Base-by-base conservation (phyloP, 2,329 filamentous ascomycete species). In the Pestalotiopsis fici region DNA sequence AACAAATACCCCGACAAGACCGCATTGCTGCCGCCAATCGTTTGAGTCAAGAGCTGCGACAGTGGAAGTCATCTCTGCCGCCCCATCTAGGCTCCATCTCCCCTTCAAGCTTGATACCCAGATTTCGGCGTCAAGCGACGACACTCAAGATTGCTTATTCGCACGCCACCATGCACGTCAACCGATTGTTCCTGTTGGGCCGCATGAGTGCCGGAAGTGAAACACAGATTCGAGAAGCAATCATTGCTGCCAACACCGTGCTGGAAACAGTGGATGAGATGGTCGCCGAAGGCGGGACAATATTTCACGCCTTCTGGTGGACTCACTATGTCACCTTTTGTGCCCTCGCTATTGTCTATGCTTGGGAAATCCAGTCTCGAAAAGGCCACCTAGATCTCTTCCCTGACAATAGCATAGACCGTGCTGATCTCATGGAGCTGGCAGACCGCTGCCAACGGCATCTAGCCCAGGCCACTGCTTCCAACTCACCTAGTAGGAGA, bases 91-190 rank as follows among this genome's bases (percentile, higher is more conserved):
- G 81, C 3, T 78, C 78, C 0, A 77, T 86, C 13, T 77, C 78
- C 2, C 83, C 83, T 0, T 82, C 79, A 0, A 84, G 80, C 67
- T 74, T 86, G 2, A 83, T 86, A 12, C 79, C 81, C 0, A 80
- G 77, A 4, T 84, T 85, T 50, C 78, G 75, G 39, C 80, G 79
- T 3, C 87, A 89, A 69, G 83, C 86, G 2, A 84, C 80, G 0
- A 86, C 87, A 0, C 74, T 89, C 11, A 84, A 83, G 50, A 77
- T 89, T 0, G 86, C 86, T 0, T 83, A 88, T 69, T 83, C 81
- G 4, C 87, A 89, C 65, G 85, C 86, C 2, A 79, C 86, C 9
- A 86, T 90, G 72, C 81, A 89, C 21, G 82, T 85, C 6, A 87
- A 86, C 59, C 82, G 87, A 0, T 83, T 85, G 0, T 86, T 88